Evolutionary conservation across 2,329 filamentous ascomycete species (phyloP), one percentile per base, ranked within the genome.

Genomic region (Monosporascus ibericus): DNA sequence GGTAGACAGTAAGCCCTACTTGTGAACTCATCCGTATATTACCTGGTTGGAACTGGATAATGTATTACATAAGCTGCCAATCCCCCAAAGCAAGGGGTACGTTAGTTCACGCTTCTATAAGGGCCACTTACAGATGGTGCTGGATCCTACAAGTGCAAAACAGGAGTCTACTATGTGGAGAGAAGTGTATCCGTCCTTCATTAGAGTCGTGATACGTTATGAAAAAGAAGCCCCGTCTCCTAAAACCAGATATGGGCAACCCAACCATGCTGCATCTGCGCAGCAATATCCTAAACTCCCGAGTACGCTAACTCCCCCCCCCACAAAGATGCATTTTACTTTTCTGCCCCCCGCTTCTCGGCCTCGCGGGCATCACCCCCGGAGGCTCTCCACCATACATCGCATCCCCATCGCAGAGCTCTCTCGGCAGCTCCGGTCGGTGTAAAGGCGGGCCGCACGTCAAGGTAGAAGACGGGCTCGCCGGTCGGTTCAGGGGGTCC

Each of bases 381-480:
- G 50, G 84, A 89, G 0, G 91, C 91, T 60, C 82, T 85, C 85
- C 90, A 96, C 94, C 94, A 99, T 8, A 95, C 81, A 70, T 97
- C 92, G 9, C 89, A 91, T 48, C 91, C 87, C 90, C 92, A 97
- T 64, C 91, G 78, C 67, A 96, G 83, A 55, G 91, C 72, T 49
- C 94, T 81, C 75, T 97, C 94, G 3, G 85, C 82, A 0, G 90
- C 88, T 25, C 86, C 86, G 1, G 82, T 86, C 3, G 91, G 91
- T 0, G 89, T 90, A 42, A 96, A 73, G 3, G 94, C 94, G 2
- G 94, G 94, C 57, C 94, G 81, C 20, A 99, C 94, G 66, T 99
- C 94, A 51, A 99, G 82, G 69, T 86, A 96, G 74, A 99, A 99
- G 6, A 97, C 91, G 3, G 94, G 92, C 67, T 96, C 90, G 34